Evolutionary conservation across 164 flowering plant species (phyloP), one percentile per base, ranked within the genome.

Genomic region (Magnolia sinica): DNA sequence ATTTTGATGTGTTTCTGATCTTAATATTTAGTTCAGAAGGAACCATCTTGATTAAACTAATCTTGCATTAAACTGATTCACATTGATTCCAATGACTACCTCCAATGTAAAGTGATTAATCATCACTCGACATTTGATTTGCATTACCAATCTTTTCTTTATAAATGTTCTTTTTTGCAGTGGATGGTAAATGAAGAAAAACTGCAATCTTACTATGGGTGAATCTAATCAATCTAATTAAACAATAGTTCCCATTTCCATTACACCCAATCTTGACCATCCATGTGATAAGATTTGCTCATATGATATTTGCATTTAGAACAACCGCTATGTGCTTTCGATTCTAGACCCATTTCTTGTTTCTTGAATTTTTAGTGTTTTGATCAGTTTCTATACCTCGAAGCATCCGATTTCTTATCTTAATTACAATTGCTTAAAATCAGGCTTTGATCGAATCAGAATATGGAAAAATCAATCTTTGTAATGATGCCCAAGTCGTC

Each of bases 131-230:
- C 68, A 23, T 61, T 76, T 78, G 63, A 55, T 77, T 68, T 79
- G 58, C 49, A 13, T 70, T 61, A 10, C 19, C 64, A 29, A 76
- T 72, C 20, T 64, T 69, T 27, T 68, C 22, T 73, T 72, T 78
- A 71, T 79, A 22, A 31, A 13, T 50, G 11, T 77, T 78, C 59
- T 55, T 24, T 76, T 78, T 13, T 88, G 82, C 89, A 96, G 99
- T 96, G 99, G 99, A 96, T 96, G n/a, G n/a, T n/a, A n/a, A n/a
- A n/a, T n/a, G n/a, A n/a, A n/a, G n/a, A n/a, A n/a, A n/a, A n/a
- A n/a, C n/a, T n/a, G n/a, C n/a, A n/a, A n/a, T n/a, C n/a, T n/a
- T n/a, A n/a, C n/a, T n/a, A n/a, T n/a, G n/a, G n/a, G n/a, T n/a
- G n/a, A n/a, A n/a, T n/a, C n/a, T n/a, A n/a, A n/a, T n/a, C n/a